A percentile compares a stretch with the other conserved stretches of the same genome.
phyloP scores from a whole-genome alignment of 2,329 filamentous ascomycete species.

The Ascochyta clinopodiicola region DNA sequence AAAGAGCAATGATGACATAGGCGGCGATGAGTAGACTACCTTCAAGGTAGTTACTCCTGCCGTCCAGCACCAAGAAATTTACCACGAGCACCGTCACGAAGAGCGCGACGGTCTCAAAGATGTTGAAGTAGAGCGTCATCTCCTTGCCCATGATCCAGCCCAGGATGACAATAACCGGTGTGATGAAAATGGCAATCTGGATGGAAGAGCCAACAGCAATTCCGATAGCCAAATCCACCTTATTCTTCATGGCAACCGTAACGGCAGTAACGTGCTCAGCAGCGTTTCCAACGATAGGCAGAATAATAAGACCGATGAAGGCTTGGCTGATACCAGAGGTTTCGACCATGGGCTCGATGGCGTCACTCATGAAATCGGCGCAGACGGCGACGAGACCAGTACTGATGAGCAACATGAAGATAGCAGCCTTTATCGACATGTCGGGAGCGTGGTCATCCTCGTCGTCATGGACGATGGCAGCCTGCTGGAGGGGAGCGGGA shows the following conservation, averaged over 20 bases:
- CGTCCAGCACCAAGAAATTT: conserved; percentile 85
- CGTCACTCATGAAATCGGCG: conserved; percentile 76
- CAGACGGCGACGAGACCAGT: conserved; percentile 67
- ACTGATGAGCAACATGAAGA: conserved; percentile 61
- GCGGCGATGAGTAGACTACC: conserved; percentile 77
- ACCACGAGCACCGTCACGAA: conserved; percentile 85
- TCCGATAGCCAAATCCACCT: conserved; percentile 83
- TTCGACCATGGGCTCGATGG: conserved; percentile 72
- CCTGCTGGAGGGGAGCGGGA: conserved; percentile 25
- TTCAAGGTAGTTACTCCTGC: conserved; percentile 83
- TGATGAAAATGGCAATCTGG: conserved; percentile 79
- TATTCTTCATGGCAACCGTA: conserved; percentile 80
- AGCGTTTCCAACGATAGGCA: conserved; percentile 84
- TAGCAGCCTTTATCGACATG: conserved; percentile 65
- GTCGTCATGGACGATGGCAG: conserved; percentile 25
- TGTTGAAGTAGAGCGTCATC: conserved; percentile 70
- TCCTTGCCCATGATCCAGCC: conserved; percentile 78
- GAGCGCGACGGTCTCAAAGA: conserved; percentile 71
- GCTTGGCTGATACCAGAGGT: conserved; percentile 69
- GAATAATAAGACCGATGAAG: conserved; percentile 79
- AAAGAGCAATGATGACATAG: conserved; percentile 77
- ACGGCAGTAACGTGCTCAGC: conserved; percentile 84
- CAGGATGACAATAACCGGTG: conserved; percentile 76
- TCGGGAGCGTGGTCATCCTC: conserved; percentile 43
- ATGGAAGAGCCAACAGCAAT: conserved; percentile 82